Conservation (phyloP, 2,329 filamentous ascomycete species). For the Cordyceps cateniannulata region DNA sequence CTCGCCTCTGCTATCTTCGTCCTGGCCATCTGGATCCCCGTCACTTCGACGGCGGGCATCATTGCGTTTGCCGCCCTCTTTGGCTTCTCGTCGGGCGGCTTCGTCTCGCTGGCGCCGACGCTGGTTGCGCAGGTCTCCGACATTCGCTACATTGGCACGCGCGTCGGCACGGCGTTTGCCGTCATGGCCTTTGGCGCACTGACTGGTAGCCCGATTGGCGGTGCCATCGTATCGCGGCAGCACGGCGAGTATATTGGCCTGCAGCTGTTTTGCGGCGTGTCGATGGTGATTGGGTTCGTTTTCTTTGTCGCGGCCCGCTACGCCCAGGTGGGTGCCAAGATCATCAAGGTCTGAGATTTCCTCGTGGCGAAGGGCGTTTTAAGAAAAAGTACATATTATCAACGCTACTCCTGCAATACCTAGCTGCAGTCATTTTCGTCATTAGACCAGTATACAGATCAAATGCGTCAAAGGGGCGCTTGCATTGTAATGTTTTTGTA, state of each 20-base stretch:
- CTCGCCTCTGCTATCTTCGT: constrained; percentile 40
- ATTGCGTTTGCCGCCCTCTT: constrained; percentile 62
- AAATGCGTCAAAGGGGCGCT: neutral
- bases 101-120: constrained; percentile 56
- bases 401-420: neutral
- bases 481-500: neutral
- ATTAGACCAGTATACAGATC: neutral
- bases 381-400: neutral
- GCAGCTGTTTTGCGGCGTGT: constrained; percentile 59
- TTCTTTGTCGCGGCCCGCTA: constrained; percentile 27
- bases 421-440: neutral
- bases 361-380: no score
- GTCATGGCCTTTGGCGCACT: constrained; percentile 58
- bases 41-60: constrained; percentile 46
- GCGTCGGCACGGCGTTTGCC: constrained; percentile 59
- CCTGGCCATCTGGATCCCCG: constrained; percentile 43
- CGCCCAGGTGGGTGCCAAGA: constrained; percentile 28
- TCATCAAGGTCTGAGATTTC: neutral
- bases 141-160: constrained; percentile 61
- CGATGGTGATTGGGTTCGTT: constrained; percentile 29
- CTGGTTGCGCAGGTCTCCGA: constrained; percentile 66
- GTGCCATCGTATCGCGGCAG: constrained; percentile 48
- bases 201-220: constrained; percentile 61
- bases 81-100: constrained; percentile 62
- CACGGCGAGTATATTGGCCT: constrained; percentile 50